Base-by-base conservation (phyloP, 768 basidiomycete genomes). In the Pulveroboletus sp. region DNA sequence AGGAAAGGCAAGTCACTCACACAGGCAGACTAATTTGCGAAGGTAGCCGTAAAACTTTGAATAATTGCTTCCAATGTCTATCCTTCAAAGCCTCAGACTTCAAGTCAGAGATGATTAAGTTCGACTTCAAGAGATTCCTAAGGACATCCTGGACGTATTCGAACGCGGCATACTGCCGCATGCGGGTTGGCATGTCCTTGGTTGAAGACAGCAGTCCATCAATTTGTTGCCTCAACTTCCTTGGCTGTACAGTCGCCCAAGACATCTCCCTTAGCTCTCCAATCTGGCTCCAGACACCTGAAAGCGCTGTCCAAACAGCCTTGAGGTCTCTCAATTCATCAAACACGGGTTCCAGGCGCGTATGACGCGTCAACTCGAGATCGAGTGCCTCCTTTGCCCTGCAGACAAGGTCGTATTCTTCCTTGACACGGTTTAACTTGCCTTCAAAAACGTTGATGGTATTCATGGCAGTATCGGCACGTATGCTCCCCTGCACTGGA, bases 141-240 rank as follows among this genome's bases (percentile, higher is more conserved):
- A 99, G 76, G 18, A 86, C 79, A 38, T 99, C 95, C 63, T 98
- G 94, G 2, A 98, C 93, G 66, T 90, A 94, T 75, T 98, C 96
- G 63, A 97, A 99, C 0, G 96, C 96, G 8, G 93, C 91, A 67
- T 99, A 99, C 65, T 99, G 96, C 46, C 96, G 81, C 96, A 98
- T 99, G 53, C 94, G 78, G 33, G 91, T 95, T 1, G 96, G 96
- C 95, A 99, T 97, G 42, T 98, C 95, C 73, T 93, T 91, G 21
- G 95, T 97, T n/a, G 92, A 92, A 24, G 80, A 75, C 45, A 98
- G 70, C 40, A 98, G 76, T n/a, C 80, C 83, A 60, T 99, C 95
- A 47, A 99, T 84, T 56, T 92, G 89, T 62, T 94, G 90, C 58
- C 96, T 84, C 50, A 99, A 66, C 71, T 98, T 98, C 61, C 96